Conservation (phyloP, 768 basidiomycete genomes). For the Chiua virens region DNA sequence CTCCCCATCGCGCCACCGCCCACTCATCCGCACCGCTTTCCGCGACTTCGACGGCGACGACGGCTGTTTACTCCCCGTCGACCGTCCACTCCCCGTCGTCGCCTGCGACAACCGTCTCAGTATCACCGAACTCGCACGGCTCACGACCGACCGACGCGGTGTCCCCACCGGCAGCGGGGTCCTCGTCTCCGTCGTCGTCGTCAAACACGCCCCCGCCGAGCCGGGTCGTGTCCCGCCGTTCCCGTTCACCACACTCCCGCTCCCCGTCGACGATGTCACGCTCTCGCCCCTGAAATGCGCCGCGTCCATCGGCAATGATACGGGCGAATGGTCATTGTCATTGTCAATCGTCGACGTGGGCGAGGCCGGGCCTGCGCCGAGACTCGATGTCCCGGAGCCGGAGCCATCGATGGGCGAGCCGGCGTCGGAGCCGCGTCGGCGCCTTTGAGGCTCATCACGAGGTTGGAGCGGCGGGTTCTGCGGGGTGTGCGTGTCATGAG, state of each 20-base stretch:
- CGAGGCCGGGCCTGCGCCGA: neutral
- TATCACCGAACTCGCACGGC: conserved; percentile 28
- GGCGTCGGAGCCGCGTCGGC: conserved; percentile 5
- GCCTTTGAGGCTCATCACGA: conserved; percentile 23
- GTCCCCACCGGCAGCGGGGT: neutral
- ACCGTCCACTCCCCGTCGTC: conserved; percentile 1
- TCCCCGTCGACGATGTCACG: neutral
- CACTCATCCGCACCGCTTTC: conserved; percentile 2
- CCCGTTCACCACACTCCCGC: neutral
- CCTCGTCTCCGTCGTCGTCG: conserved; percentile 4
- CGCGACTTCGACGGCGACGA: conserved; percentile 2
- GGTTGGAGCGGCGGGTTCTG: conserved; percentile 22
- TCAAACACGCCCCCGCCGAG: conserved; percentile 24
- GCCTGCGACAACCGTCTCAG: conserved; percentile 24
- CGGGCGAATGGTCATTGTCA: no score
- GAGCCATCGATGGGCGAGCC: neutral
- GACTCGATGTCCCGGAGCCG: neutral
- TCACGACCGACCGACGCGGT: conserved; percentile 20
- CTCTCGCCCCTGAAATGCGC: conserved; percentile 3
- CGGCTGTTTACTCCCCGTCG: neutral
- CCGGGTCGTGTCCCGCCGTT: no score
- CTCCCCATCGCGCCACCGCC: conserved; percentile 4
- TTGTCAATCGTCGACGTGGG: conserved; percentile 9
- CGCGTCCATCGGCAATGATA: conserved; percentile 14
- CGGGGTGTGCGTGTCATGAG: neutral